Conservation (phyloP, 331 rosid species). For the Saraca asoca region DNA sequence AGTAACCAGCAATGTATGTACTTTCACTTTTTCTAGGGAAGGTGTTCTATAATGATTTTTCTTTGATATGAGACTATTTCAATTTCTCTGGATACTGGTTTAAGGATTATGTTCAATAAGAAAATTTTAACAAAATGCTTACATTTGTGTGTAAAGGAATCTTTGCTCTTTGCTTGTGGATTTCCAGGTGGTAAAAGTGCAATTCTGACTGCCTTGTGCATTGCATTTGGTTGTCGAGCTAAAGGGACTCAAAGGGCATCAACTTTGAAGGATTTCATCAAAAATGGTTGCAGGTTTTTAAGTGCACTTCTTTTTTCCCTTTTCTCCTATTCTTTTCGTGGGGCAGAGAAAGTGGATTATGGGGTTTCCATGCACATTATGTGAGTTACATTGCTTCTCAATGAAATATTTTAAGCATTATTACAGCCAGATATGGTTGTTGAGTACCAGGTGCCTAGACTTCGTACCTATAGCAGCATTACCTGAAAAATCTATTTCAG, state of each 20-base stretch:
- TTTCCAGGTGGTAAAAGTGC: slow-evolving; percentile 93
- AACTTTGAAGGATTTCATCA: slow-evolving; percentile 78
- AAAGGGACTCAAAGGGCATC: slow-evolving; percentile 86
- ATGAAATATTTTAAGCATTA: not conserved
- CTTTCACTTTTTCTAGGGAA: not conserved
- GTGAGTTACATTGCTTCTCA: not conserved
- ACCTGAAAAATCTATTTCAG: not conserved
- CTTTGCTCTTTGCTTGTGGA: slow-evolving; percentile 22
- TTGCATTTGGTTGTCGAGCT: slow-evolving; percentile 93
- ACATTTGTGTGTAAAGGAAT: slow-evolving; percentile 19
- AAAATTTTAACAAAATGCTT: not conserved
- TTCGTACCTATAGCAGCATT: not conserved
- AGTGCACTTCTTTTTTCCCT: not conserved
- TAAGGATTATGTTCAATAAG: not conserved
- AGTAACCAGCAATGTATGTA: not conserved
- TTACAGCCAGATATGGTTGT: not conserved
- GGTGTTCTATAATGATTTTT: not conserved
- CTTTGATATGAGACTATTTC: not conserved
- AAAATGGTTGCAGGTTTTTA: slow-evolving; percentile 78
- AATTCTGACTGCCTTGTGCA: slow-evolving; percentile 75
- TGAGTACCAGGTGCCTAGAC: not conserved
- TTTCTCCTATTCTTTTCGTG: not conserved
- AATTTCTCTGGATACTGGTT: not conserved
- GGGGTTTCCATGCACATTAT: not conserved
- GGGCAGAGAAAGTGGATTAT: not conserved